These are phyloP conservation scores for Anaeromyces robustus DNA, from an alignment of 192 early-diverging fungal genomes.

Conservation along the genomic window DNA sequence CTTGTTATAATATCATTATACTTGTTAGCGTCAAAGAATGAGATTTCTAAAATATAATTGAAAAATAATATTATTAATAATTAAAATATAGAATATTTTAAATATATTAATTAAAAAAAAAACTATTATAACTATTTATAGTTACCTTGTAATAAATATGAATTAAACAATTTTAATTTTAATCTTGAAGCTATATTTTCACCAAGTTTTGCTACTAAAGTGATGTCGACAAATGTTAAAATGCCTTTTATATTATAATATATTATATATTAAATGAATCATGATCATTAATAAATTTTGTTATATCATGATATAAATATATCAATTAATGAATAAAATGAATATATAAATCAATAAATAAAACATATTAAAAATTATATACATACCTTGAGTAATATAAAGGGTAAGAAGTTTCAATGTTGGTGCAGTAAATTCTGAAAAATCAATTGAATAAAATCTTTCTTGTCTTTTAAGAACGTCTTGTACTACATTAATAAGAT, in stretches of 20 bases:
- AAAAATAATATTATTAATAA: neutral
- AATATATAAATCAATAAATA: no score
- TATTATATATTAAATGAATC: no score
- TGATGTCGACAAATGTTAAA: neutral
- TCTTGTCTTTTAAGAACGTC: neutral
- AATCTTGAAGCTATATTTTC: neutral
- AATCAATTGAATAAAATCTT: neutral
- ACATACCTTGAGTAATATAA: neutral
- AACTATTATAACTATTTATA: no score
- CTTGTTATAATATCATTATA: neutral
- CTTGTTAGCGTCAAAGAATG: neutral
- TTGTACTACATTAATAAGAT: neutral
- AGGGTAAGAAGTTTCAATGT: neutral
- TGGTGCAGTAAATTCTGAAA: neutral
- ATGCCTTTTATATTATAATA: neutral
- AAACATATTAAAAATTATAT: no score
- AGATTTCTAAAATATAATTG: neutral
- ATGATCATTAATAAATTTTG: no score
- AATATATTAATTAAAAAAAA: no score
- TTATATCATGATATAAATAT: no score
- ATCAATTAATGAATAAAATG: no score
- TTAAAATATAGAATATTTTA: no score
- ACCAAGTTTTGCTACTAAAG: neutral
- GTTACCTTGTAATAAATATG: neutral
- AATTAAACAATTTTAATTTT: neutral